These are phyloP conservation scores for Dioscorea cayenensis DNA, from an alignment of 116 monocot species.

Conservation along the genomic window DNA sequence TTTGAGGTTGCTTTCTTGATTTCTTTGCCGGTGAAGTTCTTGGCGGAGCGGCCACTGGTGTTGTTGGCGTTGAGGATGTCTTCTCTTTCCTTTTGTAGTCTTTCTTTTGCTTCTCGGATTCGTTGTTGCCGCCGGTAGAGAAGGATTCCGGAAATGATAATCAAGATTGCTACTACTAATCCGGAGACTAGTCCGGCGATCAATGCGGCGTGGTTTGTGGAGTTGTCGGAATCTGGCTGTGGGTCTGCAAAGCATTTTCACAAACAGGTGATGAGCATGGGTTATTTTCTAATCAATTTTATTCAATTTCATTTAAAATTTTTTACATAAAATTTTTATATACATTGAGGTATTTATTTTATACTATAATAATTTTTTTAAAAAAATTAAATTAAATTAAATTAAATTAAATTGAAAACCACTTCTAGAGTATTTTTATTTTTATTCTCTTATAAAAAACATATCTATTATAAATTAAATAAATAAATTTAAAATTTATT, in stretches of 20 bases:
- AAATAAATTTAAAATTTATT: too few relatives aligned
- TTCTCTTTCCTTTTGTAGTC: constrained; percentile 58
- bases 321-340: too few relatives aligned
- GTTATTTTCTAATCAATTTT: too few relatives aligned
- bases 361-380: too few relatives aligned
- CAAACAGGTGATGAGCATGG: background rate
- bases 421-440: too few relatives aligned
- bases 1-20: constrained; percentile 71
- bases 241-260: constrained; percentile 2
- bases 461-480: too few relatives aligned
- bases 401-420: too few relatives aligned
- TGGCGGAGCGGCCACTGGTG: constrained; percentile 61
- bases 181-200: constrained; percentile 67
- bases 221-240: constrained; percentile 32
- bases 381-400: too few relatives aligned
- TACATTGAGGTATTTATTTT: too few relatives aligned
- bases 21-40: constrained; percentile 74
- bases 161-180: constrained; percentile 29
- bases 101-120: constrained; percentile 30
- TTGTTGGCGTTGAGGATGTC: constrained; percentile 86
- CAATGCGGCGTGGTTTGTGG: constrained; percentile 40
- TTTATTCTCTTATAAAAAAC: too few relatives aligned
- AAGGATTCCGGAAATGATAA: constrained; percentile 23
- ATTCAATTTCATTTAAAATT: too few relatives aligned
- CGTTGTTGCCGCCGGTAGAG: constrained; percentile 52